A percentile compares a stretch with the other conserved stretches of the same genome.
Conservation (phyloP, 345 rosid genomes). For the Aurinia saxatilis region DNA sequence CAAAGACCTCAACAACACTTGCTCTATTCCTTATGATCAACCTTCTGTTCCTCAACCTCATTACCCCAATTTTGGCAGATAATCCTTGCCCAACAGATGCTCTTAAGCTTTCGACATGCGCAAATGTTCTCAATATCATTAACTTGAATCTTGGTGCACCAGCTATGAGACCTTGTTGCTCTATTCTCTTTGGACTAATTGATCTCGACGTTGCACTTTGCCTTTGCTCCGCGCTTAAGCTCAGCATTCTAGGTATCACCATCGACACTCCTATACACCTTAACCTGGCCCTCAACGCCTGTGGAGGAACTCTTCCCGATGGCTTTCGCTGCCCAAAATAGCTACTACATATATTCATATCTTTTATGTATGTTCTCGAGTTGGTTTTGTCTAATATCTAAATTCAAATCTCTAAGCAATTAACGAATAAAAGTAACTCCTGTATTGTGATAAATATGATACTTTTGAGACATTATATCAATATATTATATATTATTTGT, state of each 20-base stretch:
- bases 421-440: constrained; percentile 3
- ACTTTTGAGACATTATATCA: background rate
- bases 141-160: constrained; percentile 28
- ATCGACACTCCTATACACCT: constrained; percentile 23
- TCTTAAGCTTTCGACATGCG: constrained; percentile 21
- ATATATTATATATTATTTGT: too few relatives aligned
- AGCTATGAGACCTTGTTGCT: constrained; percentile 23
- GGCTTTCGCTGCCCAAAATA: constrained; percentile 26
- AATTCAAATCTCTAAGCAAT: background rate
- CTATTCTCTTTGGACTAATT: constrained; percentile 18
- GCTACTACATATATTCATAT: background rate
- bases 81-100: constrained; percentile 20
- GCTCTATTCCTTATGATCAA: constrained; percentile 26
- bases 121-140: constrained; percentile 21
- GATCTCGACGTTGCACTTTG: constrained; percentile 24
- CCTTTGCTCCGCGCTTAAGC: constrained; percentile 21
- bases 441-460: background rate
- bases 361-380: background rate
- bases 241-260: constrained; percentile 23
- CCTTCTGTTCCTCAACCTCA: constrained; percentile 29
- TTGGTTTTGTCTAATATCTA: background rate
- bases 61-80: background rate
- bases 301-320: constrained; percentile 21
- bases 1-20: constrained; percentile 17
- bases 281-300: constrained; percentile 19